Evolutionary conservation across 2,329 filamentous ascomycete species (phyloP).

Genomic region (Aspergillus tamarii): DNA sequence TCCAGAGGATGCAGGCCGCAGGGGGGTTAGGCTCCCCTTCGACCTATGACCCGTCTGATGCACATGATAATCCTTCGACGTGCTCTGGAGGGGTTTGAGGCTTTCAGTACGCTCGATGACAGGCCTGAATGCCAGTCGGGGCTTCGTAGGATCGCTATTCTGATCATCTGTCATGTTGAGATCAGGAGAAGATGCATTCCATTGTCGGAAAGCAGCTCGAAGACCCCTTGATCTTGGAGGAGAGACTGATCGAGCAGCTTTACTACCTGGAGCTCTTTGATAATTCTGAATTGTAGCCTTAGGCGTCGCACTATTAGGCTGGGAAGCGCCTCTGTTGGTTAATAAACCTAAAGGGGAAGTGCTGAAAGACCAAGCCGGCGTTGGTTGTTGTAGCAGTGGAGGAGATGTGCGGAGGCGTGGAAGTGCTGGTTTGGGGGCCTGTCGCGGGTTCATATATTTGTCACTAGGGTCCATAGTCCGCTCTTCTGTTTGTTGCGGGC

Average conservation of each 20-base stretch:
- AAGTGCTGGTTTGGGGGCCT: slow-evolving; percentile 54
- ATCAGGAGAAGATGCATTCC: slow-evolving; percentile 32
- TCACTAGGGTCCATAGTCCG: slow-evolving; percentile 79
- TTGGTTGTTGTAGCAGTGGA: slow-evolving; percentile 28
- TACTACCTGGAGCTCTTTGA: slow-evolving; percentile 26
- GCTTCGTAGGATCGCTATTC: slow-evolving; percentile 1
- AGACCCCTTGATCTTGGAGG: slow-evolving; percentile 42
- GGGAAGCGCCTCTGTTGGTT: slow-evolving; percentile 36
- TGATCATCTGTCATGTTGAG: slow-evolving; percentile 14
- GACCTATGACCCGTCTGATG: neutral
- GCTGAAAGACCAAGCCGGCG: slow-evolving; percentile 30
- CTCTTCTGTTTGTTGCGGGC: slow-evolving; percentile 61
- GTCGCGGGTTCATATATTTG: slow-evolving; percentile 72
- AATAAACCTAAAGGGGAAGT: slow-evolving; percentile 31
- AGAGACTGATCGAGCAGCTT: slow-evolving; percentile 41
- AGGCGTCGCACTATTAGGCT: slow-evolving; percentile 35
- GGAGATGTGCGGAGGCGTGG: slow-evolving; percentile 52
- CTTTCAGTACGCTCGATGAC: neutral
- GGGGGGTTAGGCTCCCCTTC: slow-evolving; percentile 7
- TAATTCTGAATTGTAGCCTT: slow-evolving; percentile 18
- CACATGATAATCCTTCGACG: neutral
- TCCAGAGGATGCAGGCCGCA: slow-evolving; percentile 20
- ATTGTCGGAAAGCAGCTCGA: slow-evolving; percentile 41
- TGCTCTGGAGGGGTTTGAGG: neutral
- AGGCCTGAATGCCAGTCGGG: neutral